These are phyloP conservation scores for Penicillium alfredii DNA, from an alignment of 495 filamentous ascomycete species.

Conservation along the genomic window DNA sequence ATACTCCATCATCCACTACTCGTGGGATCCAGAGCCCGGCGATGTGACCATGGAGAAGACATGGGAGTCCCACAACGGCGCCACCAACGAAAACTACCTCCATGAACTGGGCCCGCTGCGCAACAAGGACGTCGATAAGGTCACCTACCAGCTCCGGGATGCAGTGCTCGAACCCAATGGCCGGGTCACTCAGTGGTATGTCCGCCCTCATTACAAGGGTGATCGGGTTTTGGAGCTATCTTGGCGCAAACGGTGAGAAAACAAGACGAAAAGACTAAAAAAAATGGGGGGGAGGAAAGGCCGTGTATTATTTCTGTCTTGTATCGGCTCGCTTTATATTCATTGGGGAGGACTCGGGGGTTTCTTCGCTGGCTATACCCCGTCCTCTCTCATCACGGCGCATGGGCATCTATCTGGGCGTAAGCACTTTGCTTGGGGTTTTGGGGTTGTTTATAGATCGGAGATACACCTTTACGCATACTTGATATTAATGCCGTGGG, in stretches of 20 bases:
- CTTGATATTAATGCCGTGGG: constrained; percentile 15
- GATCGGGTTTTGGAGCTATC: constrained; percentile 38
- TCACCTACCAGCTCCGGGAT: constrained; percentile 31
- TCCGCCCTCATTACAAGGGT: constrained; percentile 31
- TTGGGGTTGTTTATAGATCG: constrained; percentile 22
- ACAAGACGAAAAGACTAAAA: too few species aligned
- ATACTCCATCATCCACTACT: constrained; percentile 48
- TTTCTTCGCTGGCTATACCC: not conserved
- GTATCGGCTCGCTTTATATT: constrained; percentile 6
- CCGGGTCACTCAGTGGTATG: constrained; percentile 37
- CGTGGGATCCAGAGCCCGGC: constrained; percentile 23
- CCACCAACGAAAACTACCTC: constrained; percentile 33
- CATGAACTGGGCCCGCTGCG: constrained; percentile 41
- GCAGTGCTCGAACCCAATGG: constrained; percentile 24
- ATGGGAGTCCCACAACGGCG: constrained; percentile 40
- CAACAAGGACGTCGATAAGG: constrained; percentile 33
- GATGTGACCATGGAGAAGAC: constrained; percentile 42
- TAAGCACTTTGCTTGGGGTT: constrained; percentile 18
- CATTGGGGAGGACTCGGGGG: not conserved
- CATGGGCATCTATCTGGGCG: constrained; percentile 10
- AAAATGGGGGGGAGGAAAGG: too few species aligned
- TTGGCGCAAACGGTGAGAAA: constrained; percentile 34
- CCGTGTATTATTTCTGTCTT: constrained; percentile 3
- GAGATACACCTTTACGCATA: constrained; percentile 18
- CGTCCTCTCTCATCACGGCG: constrained; percentile 12